Percentiles rank a stretch among this genome's conserved stretches.
These are phyloP conservation scores for Puccinia polysora DNA, from an alignment of 1,284 basidiomycete genomes.

Conservation along the genomic window DNA sequence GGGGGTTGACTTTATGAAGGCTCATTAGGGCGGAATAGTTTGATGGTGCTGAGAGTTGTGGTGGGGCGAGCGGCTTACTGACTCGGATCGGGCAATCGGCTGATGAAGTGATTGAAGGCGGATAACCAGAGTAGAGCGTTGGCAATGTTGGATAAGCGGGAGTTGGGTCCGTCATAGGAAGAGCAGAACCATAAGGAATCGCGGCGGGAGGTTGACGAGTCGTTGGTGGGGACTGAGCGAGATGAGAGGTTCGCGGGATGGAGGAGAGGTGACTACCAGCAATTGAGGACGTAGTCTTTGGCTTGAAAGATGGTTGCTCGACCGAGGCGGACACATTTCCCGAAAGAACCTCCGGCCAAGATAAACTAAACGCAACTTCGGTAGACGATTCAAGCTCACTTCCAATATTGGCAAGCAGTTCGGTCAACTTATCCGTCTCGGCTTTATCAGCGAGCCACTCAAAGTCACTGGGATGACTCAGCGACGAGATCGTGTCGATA, in stretches of 20 bases:
- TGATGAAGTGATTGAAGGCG: background rate
- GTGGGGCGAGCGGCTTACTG: constrained; percentile 30
- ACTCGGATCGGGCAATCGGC: constrained; percentile 28
- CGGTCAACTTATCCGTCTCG: constrained; percentile 38
- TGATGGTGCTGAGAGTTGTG: constrained; percentile 13
- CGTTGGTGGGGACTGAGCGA: background rate
- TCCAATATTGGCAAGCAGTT: constrained; percentile 34
- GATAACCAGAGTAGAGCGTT: constrained; percentile 2
- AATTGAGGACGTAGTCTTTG: constrained; percentile 5
- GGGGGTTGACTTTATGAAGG: constrained; percentile 24
- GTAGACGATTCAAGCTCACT: constrained; percentile 33
- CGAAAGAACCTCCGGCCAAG: constrained; percentile 19
- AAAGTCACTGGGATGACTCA: constrained; percentile 22
- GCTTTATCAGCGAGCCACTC: constrained; percentile 39
- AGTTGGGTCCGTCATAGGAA: constrained; percentile 3
- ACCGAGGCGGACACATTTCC: background rate
- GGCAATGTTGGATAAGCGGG: constrained; percentile 27
- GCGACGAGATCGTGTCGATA: constrained; percentile 6
- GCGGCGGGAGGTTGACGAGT: background rate
- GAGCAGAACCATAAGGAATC: background rate
- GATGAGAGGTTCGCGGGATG: background rate
- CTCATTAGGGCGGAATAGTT: constrained; percentile 1
- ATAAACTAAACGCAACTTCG: constrained; percentile 1
- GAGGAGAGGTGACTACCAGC: background rate
- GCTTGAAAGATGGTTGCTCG: constrained; percentile 4